Base-by-base conservation (phyloP, 2,329 filamentous ascomycete genomes). In the Cladosporium colombiae region DNA sequence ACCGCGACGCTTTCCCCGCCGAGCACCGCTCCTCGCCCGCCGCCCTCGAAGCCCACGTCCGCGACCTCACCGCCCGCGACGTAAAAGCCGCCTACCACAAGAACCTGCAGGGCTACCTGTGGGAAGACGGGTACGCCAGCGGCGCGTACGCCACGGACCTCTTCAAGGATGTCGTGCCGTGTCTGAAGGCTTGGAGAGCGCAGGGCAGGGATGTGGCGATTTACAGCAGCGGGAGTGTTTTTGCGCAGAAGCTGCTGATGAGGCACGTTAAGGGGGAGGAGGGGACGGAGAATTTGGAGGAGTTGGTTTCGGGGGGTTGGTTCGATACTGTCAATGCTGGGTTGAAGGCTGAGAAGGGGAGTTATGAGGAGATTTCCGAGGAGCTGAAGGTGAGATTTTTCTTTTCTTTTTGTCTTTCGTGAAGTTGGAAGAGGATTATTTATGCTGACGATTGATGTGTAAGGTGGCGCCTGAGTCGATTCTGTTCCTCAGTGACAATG, bases 301-400 rank as follows among this genome's bases (percentile, higher is more conserved):
- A 79, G 1, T 76, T 86, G 65, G 84, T 92, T 66, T 81, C 81
- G 53, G 88, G 35, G 23, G 60, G 84, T 70, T 92, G 88, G 83
- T 94, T 92, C 74, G 91, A 95, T 76, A 94, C 91, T 3, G 86
- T 91, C 66, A 94, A 91, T 76, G 91, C 91, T 35, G 91, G 91
- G 1, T 83, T 86, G 65, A 95, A 95, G 81, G 86, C 84, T 55
- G 86, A 92, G 71, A 75, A 79, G 46, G 77, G 76, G 25, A 93
- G 91, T 76, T 95, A 94, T 78, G 77, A 79, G 70, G 86, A 81
- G 71, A 93, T 93, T 70, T 81, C 85, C 57, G 76, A 77, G 56
- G 79, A 81, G 67, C 68, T 85, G 50, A 67, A 73, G 67, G 73
- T 75, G 66, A 52, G 60, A 16, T 37, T 40, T 44, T 18, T 31